These are phyloP conservation scores for Neurospora sp. DNA, from an alignment of 495 filamentous ascomycete species.

Conservation along the genomic window DNA sequence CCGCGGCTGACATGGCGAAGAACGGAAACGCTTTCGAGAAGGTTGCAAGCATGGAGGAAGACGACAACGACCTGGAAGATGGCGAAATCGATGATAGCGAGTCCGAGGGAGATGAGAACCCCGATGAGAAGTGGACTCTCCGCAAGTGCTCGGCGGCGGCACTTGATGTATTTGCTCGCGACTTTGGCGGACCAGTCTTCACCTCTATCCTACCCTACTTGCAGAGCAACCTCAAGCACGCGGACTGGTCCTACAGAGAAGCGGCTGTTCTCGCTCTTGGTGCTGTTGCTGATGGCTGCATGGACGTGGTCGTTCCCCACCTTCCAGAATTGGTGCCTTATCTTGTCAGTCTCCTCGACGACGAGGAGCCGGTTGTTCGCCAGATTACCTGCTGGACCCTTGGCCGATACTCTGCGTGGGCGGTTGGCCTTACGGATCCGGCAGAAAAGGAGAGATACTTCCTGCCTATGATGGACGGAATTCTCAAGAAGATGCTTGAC, in stretches of 20 bases:
- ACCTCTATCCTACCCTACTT: conserved; percentile 85
- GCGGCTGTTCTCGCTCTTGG: conserved; percentile 91
- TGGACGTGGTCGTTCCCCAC: conserved; percentile 80
- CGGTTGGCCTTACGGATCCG: conserved; percentile 59
- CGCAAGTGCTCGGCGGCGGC: conserved; percentile 97
- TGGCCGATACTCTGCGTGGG: conserved; percentile 90
- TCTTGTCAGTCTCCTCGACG: conserved; percentile 75
- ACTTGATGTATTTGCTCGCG: conserved; percentile 83
- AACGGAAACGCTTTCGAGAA: conserved; percentile 41
- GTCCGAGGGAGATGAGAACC: conserved; percentile 62
- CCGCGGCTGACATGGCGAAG: conserved; percentile 41
- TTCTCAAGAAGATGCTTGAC: conserved; percentile 88
- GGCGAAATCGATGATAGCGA: conserved; percentile 81
- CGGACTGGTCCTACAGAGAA: conserved; percentile 87
- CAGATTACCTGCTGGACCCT: conserved; percentile 98
- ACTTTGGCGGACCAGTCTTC: conserved; percentile 83
- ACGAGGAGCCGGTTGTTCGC: conserved; percentile 82
- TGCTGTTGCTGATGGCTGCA: conserved; percentile 91
- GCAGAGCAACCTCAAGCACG: conserved; percentile 76
- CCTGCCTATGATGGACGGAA: conserved; percentile 95
- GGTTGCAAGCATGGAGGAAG: conserved; percentile 50
- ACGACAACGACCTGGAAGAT: conserved; percentile 75
- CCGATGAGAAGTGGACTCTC: conserved; percentile 91
- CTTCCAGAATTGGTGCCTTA: conserved; percentile 87
- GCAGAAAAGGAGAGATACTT: conserved; percentile 67